Evolutionary conservation across 768 basidiomycete genomes (phyloP).

Genomic region (Megacollybia marginata): DNA sequence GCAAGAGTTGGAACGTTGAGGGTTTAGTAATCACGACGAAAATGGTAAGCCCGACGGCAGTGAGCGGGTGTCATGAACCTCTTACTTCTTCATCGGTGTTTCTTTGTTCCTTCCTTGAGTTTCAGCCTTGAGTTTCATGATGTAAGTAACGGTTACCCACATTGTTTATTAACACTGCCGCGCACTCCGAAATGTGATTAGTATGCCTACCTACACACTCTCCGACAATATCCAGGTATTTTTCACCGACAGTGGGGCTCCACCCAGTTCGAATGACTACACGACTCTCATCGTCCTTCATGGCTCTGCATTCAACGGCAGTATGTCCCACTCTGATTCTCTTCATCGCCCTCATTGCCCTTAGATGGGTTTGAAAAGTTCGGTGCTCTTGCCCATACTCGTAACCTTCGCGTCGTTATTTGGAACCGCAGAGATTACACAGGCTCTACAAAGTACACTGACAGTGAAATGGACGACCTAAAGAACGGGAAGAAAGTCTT

Average conservation of each 20-base stretch:
- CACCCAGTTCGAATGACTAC: constrained; percentile 6
- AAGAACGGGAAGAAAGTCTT: constrained; percentile 5
- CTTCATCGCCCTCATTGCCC: neutral
- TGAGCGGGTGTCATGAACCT: no score
- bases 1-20: no score
- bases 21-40: no score
- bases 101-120: no score
- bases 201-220: neutral
- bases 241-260: constrained; percentile 5
- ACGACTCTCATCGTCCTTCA: constrained; percentile 16
- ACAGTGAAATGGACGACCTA: constrained; percentile 12
- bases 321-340: constrained; percentile 4
- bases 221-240: constrained; percentile 3
- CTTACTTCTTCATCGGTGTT: no score
- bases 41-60: no score
- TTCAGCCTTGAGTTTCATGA: no score
- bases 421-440: constrained; percentile 16
- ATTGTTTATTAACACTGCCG: no score
- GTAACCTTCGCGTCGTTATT: constrained; percentile 13
- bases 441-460: constrained; percentile 14
- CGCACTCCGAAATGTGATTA: no score
- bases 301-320: constrained; percentile 12
- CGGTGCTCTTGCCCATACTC: constrained; percentile 2
- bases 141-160: no score
- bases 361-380: constrained; percentile 10